Conservation (phyloP, 2,329 filamentous ascomycete species). For the Hypoxylon sp. region DNA sequence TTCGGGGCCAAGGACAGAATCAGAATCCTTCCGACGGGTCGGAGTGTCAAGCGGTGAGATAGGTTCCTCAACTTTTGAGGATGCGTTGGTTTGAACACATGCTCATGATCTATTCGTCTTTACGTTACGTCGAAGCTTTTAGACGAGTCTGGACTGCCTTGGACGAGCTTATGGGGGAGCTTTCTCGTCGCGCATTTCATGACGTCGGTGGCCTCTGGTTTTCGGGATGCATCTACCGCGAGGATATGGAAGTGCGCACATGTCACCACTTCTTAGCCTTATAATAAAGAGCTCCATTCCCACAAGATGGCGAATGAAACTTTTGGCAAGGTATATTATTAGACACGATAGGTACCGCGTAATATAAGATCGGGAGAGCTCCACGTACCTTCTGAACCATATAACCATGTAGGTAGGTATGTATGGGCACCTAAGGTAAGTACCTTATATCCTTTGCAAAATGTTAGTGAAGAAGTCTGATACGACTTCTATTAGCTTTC, state of each 20-base stretch:
- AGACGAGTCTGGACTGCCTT: not conserved
- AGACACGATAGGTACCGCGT: not conserved
- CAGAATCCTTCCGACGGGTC: not conserved
- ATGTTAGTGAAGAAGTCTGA: not conserved
- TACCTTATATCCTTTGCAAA: not conserved
- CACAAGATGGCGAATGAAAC: not conserved
- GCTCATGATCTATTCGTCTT: not conserved
- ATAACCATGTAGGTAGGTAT: no score
- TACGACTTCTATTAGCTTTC: not conserved
- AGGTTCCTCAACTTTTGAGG: not conserved
- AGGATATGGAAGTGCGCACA: no score
- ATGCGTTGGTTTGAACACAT: not conserved
- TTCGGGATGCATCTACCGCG: not conserved
- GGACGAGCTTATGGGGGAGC: not conserved
- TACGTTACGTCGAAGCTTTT: not conserved
- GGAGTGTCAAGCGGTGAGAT: not conserved
- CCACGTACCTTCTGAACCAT: not conserved
- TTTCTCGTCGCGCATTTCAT: not conserved
- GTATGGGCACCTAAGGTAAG: no score
- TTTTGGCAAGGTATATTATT: not conserved
- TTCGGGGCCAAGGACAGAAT: not conserved
- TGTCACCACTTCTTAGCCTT: not conserved
- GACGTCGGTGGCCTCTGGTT: not conserved
- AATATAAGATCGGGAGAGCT: not conserved
- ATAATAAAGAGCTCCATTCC: not conserved